Evolutionary conservation across 2,329 filamentous ascomycete genomes (phyloP).

Genomic region (Cercospora sp.): DNA sequence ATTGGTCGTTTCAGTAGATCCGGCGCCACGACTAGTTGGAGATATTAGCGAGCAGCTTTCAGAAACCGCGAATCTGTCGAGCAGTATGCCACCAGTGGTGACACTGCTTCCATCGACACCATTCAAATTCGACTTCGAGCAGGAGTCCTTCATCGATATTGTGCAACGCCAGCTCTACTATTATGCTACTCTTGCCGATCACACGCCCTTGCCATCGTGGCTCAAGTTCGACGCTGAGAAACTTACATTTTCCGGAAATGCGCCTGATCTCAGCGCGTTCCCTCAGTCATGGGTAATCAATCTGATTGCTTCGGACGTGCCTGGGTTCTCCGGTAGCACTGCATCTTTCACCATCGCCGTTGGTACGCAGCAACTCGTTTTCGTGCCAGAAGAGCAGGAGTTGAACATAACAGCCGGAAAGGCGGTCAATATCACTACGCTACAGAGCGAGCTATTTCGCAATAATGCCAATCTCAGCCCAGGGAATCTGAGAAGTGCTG

Average conservation of each 20-base stretch:
- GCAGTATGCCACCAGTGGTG: slow-evolving; percentile 61
- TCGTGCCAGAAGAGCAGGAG: slow-evolving; percentile 57
- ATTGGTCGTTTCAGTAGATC: slow-evolving; percentile 65
- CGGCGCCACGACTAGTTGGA: slow-evolving; percentile 56
- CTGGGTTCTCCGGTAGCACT: slow-evolving; percentile 70
- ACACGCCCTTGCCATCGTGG: slow-evolving; percentile 85
- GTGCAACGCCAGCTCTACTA: slow-evolving; percentile 59
- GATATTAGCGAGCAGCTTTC: slow-evolving; percentile 61
- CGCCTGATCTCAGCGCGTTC: slow-evolving; percentile 65
- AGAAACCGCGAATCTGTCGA: slow-evolving; percentile 54
- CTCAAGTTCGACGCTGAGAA: slow-evolving; percentile 67
- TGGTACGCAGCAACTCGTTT: slow-evolving; percentile 67
- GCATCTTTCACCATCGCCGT: slow-evolving; percentile 71
- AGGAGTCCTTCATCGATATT: slow-evolving; percentile 61
- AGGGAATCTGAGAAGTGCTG: slow-evolving; percentile 54
- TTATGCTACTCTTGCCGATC: slow-evolving; percentile 73
- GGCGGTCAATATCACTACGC: slow-evolving; percentile 35
- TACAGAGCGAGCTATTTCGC: slow-evolving; percentile 40
- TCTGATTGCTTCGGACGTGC: slow-evolving; percentile 75
- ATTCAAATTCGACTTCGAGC: slow-evolving; percentile 48
- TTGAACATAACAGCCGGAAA: slow-evolving; percentile 40
- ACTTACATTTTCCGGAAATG: slow-evolving; percentile 70
- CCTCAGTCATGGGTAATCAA: slow-evolving; percentile 72
- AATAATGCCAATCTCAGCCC: slow-evolving; percentile 48
- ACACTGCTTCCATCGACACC: slow-evolving; percentile 40